Percentiles rank a stretch among this genome's conserved stretches.
phyloP scores from a whole-genome alignment of 2,329 filamentous ascomycete species.

The Fusarium musae region DNA sequence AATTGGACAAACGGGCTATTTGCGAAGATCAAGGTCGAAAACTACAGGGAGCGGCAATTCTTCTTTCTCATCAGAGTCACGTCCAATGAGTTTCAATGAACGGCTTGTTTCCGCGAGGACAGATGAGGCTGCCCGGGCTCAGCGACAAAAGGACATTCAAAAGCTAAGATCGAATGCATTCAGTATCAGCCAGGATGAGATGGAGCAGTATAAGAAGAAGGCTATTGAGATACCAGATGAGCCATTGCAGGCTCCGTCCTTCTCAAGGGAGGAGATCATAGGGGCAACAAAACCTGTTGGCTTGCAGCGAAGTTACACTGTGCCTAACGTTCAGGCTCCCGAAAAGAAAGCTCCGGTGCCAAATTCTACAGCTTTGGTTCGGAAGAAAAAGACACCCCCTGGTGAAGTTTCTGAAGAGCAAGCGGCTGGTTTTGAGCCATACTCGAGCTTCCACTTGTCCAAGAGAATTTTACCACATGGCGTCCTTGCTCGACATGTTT shows the following conservation, averaged over 20 bases:
- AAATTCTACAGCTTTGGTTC: conserved; percentile 13
- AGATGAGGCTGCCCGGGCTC: conserved; percentile 62
- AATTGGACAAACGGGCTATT: conserved; percentile 49
- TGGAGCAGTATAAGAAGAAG: conserved; percentile 68
- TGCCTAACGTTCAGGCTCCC: conserved; percentile 46
- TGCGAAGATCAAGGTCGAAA: conserved; percentile 58
- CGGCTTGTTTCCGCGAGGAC: conserved; percentile 77
- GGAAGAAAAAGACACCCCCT: conserved; percentile 32
- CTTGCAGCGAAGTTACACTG: conserved; percentile 58
- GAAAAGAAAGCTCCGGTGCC: conserved; percentile 30
- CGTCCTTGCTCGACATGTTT: conserved; percentile 80
- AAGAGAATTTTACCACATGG: conserved; percentile 85
- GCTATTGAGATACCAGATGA: conserved; percentile 65
- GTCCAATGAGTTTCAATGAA: conserved; percentile 80
- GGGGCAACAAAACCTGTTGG: conserved; percentile 46
- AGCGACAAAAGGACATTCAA: conserved; percentile 64
- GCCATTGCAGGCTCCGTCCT: conserved; percentile 61
- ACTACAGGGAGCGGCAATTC: conserved; percentile 49
- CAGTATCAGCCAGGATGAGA: conserved; percentile 65
- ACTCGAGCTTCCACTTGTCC: conserved; percentile 85
- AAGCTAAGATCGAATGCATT: conserved; percentile 67
- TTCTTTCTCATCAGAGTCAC: conserved; percentile 45
- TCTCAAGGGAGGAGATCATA: conserved; percentile 72
- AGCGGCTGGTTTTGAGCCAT: conserved; percentile 77
- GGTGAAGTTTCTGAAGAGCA: conserved; percentile 42